Evolutionary conservation across 768 basidiomycete genomes (phyloP), one percentile per base, ranked within the genome.

Genomic region (Suillus tomentosus): DNA sequence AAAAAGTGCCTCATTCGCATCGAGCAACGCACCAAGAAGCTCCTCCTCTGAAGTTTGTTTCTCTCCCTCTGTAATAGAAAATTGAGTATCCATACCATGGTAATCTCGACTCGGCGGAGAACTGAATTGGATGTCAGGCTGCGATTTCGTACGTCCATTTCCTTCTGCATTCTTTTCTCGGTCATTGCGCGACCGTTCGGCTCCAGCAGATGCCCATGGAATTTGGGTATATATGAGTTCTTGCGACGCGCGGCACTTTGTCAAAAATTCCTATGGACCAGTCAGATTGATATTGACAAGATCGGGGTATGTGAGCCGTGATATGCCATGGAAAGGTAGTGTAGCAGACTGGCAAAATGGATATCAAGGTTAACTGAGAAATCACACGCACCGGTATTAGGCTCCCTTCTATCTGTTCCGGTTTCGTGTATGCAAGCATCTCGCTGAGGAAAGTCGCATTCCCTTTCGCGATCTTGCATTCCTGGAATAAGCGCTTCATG

Each of bases 161-260:
- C 42, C 40, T 15, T n/a, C 65, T 69, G 22, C 71, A 70, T 45
- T 77, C 72, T 57, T 71, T 42, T 42, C 57, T 74, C 13, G 72
- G 66, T 67, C 74, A 14, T 71, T 69, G 40, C 91, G 82, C 9
- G 90, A 90, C 54, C 85, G 85, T 68, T 91, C 89, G 1, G 94
- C 94, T 15, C 88, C 85, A 1, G 93, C 88, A 24, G 87, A 84
- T 4, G 95, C 95, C 95, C 95, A 96, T 8, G 91, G 87, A 69
- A 97, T 95, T 76, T 96, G 95, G 13, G 90, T 87, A 67, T 81
- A 89, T 34, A 96, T 86, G 13, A 95, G 83, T 65, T 95, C 94
- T 74, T 94, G 93, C 3, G 92, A 94, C 3, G 85, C 81, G 37
- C 86, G 83, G 72, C 94, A 95, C 71, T 92, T 92, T 17, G 75